These are phyloP conservation scores for Kernera saxatilis DNA, from an alignment of 345 rosid genomes.

Conservation along the genomic window DNA sequence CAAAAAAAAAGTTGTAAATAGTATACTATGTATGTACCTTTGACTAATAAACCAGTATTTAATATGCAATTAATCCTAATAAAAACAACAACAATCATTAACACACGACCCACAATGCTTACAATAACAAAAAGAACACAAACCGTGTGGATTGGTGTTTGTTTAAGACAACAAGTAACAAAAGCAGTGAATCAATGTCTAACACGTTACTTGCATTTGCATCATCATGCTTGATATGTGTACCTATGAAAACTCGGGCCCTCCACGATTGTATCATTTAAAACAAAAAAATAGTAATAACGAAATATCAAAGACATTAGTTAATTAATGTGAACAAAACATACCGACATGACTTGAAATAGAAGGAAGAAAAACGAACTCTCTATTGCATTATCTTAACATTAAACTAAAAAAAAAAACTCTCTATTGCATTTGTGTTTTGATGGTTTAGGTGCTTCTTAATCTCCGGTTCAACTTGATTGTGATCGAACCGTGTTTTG, in stretches of 20 bases:
- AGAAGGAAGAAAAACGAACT: too few relatives aligned
- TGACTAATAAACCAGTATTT: not conserved
- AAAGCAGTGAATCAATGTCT: not conserved
- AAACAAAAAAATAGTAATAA: too few relatives aligned
- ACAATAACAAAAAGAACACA: not conserved
- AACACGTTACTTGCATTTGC: slow-evolving; percentile 6
- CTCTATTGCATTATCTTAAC: too few relatives aligned
- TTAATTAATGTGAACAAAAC: too few relatives aligned
- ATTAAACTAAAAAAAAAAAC: too few relatives aligned
- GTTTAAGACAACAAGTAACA: slow-evolving; percentile 1
- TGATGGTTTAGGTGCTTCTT: too few relatives aligned
- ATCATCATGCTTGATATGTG: not conserved
- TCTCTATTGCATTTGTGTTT: too few relatives aligned
- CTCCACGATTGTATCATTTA: slow-evolving; percentile 1
- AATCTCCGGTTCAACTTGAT: too few relatives aligned
- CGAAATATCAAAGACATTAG: too few relatives aligned
- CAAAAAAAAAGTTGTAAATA: not conserved
- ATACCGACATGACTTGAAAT: too few relatives aligned
- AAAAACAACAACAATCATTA: not conserved
- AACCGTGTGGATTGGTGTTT: slow-evolving; percentile 8
- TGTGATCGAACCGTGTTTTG: too few relatives aligned
- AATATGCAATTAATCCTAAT: not conserved
- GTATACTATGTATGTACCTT: not conserved
- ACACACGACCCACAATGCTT: not conserved
- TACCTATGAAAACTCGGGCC: not conserved